These are phyloP conservation scores for Lachnellula arida DNA, from an alignment of 2,329 filamentous ascomycete species.

Conservation along the genomic window DNA sequence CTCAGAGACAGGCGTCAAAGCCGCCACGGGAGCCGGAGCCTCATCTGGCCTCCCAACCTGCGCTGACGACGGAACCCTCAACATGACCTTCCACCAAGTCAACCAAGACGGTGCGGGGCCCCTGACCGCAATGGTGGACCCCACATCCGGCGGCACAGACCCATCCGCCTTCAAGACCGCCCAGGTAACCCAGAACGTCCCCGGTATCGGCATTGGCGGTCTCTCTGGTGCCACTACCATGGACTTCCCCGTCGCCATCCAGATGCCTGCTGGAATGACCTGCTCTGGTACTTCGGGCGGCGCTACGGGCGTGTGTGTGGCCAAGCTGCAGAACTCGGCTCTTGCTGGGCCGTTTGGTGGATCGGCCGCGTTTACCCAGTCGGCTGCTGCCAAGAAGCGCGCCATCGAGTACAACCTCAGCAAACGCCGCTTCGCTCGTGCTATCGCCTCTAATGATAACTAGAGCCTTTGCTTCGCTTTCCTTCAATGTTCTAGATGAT, in stretches of 20 bases:
- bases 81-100: slow-evolving; percentile 64
- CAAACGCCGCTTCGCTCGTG: slow-evolving; percentile 34
- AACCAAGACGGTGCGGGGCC: slow-evolving; percentile 68
- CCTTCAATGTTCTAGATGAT: too few relatives aligned
- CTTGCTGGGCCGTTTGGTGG: slow-evolving; percentile 63
- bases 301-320: slow-evolving; percentile 58
- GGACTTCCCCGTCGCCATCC: slow-evolving; percentile 60
- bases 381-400: slow-evolving; percentile 52
- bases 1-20: slow-evolving; percentile 49
- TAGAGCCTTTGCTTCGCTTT: slow-evolving; percentile 10
- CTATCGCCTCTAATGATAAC: slow-evolving; percentile 15
- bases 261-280: slow-evolving; percentile 64
- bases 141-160: slow-evolving; percentile 59
- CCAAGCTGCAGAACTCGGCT: slow-evolving; percentile 58
- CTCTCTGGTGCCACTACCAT: slow-evolving; percentile 55
- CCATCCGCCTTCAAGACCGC: slow-evolving; percentile 55
- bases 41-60: slow-evolving; percentile 52
- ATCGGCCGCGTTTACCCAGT: slow-evolving; percentile 61
- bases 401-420: slow-evolving; percentile 49
- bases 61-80: slow-evolving; percentile 54
- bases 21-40: slow-evolving; percentile 50
- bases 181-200: slow-evolving; percentile 55
- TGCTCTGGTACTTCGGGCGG: slow-evolving; percentile 56
- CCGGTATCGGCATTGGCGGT: slow-evolving; percentile 52
- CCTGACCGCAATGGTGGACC: slow-evolving; percentile 55